phyloP scores from a whole-genome alignment of 305 asterid genomes.

The Solanum aculeatissimum region DNA sequence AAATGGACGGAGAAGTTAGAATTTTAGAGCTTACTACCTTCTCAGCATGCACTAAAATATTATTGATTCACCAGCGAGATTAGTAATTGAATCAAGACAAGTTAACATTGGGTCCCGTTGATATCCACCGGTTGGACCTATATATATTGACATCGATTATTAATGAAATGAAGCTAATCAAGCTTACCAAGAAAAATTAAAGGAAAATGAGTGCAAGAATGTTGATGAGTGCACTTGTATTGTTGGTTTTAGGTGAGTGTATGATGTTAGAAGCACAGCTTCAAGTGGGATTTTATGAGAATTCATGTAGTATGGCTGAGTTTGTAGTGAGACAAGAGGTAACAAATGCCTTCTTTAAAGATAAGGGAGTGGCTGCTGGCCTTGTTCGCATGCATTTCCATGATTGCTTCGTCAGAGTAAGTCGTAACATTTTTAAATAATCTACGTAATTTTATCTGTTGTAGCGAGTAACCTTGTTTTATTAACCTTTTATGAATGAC shows the following conservation, averaged over 20 bases:
- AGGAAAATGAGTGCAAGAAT: slow-evolving; percentile 6
- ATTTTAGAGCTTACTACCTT: slow-evolving; percentile 14
- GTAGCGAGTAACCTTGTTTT: background rate
- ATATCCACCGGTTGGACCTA: background rate
- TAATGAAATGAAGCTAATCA: background rate
- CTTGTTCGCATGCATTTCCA: slow-evolving; percentile 43
- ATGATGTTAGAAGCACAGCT: slow-evolving; percentile 33
- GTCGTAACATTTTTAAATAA: background rate
- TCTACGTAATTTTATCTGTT: background rate
- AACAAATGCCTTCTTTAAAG: slow-evolving; percentile 10
- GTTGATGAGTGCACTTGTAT: background rate
- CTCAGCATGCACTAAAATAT: slow-evolving; percentile 6
- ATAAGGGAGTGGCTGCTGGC: slow-evolving; percentile 42
- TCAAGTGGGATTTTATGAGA: slow-evolving; percentile 35
- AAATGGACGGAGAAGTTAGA: background rate
- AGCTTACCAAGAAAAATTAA: background rate
- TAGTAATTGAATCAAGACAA: background rate
- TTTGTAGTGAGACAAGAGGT: slow-evolving; percentile 49
- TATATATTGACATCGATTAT: background rate
- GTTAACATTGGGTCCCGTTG: background rate
- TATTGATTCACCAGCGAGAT: background rate
- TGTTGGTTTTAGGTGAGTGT: background rate
- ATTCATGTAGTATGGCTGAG: slow-evolving; percentile 44
- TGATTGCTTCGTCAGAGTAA: slow-evolving; percentile 34
- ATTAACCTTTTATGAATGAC: background rate